Base-by-base conservation (phyloP, 2,329 filamentous ascomycete genomes). In the Monosporascus ibericus region DNA sequence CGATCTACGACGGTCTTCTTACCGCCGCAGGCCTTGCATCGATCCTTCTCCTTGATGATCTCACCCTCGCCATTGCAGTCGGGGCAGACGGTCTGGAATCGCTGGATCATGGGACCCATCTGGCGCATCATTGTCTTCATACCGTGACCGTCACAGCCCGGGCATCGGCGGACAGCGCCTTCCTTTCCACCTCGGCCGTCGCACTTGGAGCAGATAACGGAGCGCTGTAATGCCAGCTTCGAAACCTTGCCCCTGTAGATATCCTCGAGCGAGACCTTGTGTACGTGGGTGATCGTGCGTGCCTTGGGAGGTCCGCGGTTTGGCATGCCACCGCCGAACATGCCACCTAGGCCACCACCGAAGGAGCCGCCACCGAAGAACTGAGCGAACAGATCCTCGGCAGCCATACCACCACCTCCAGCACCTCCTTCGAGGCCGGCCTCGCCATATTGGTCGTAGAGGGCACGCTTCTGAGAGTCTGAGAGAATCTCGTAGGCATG, bases 91-190 rank as follows among this genome's bases (percentile, higher is more conserved):
- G 92, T 97, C 80, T 99, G 94, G 85, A 99, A 99, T 53, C 94
- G 90, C 77, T 99, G 95, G 64, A 99, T 97, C 94, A 99, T 99
- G 55, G 94, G 94, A 49, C 94, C 94, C 92, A 99, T 97, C 76
- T 99, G 94, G 70, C 95, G 88, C 94, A 99, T 96, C 92, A 99
- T 97, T 40, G 90, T 96, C 87, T 97, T 97, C 89, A 96, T 96
- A 73, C 94, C 94, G 59, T 88, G 84, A 60, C 94, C 94, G 65
- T 95, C 90, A 72, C 94, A 99, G 67, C 90, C 88, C 40, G 83
- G 69, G 74, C 94, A 99, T 66, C 88, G 89, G 77, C 92, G 92
- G 60, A 97, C 92, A n/a, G 94, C 90, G 59, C 94, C 94, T 60
- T 97, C 92, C 79, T 99, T 99, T 61, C 94, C 94, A 67, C 94